These are phyloP conservation scores for Candida schatavii DNA, from an alignment of 805 yeast species.

Conservation along the genomic window DNA sequence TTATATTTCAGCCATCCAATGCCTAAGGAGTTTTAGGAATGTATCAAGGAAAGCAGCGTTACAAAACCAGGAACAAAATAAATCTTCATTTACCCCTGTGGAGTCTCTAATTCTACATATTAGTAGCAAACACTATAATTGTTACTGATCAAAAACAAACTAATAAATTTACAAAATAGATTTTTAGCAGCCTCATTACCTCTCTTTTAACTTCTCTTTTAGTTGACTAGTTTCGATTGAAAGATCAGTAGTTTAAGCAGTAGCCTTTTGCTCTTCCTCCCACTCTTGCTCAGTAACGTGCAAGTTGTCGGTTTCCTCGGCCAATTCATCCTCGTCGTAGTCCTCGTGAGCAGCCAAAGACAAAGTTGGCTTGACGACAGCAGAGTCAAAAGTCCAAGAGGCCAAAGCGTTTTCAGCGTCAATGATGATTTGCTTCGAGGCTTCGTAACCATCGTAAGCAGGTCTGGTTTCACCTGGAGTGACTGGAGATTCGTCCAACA, in stretches of 20 bases:
- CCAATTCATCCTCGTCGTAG: conserved; percentile 41
- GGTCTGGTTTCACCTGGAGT: conserved; percentile 99
- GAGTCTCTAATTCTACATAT: too few species aligned
- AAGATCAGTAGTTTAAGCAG: conserved; percentile 23
- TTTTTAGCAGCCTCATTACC: too few species aligned
- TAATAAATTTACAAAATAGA: conserved; percentile 1
- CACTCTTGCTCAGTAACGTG: conserved; percentile 57
- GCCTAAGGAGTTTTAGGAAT: too few species aligned
- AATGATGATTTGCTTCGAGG: conserved; percentile 94
- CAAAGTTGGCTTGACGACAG: conserved; percentile 90
- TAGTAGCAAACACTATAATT: too few species aligned
- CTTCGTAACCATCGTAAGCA: conserved; percentile 97
- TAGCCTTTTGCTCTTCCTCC: conserved; percentile 32
- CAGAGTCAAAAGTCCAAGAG: conserved; percentile 94
- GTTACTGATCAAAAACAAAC: too few species aligned
- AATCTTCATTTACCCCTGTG: too few species aligned
- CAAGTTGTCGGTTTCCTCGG: conserved; percentile 42
- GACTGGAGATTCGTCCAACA: conserved; percentile 93
- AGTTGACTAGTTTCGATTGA: too few species aligned
- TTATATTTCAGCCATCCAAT: too few species aligned
- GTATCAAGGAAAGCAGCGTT: too few species aligned
- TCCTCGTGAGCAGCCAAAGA: conserved; percentile 71
- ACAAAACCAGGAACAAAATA: too few species aligned
- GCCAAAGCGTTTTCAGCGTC: conserved; percentile 96
- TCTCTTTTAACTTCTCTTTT: too few species aligned